Conservation (phyloP, 192 early-diverging fungal species). For the Gaertneriomyces semiglobifer region DNA sequence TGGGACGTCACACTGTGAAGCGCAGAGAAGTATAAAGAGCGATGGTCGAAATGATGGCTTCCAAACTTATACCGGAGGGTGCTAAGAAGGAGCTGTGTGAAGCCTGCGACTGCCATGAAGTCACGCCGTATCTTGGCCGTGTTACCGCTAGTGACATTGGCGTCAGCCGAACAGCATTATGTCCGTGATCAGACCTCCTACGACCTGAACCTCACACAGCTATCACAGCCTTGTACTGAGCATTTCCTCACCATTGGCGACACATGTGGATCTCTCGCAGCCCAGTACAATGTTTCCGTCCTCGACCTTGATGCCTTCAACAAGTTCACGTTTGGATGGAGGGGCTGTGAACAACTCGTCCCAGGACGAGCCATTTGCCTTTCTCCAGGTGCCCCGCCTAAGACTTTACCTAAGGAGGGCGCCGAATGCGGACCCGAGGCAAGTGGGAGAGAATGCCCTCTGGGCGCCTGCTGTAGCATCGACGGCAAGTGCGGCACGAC, state of each 20-base stretch:
- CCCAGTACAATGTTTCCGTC: background rate
- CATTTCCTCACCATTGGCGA: background rate
- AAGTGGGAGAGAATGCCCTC: background rate
- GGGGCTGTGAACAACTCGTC: conserved; percentile 8
- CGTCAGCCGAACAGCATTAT: no score
- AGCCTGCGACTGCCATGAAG: no score
- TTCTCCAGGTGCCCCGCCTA: conserved; percentile 12
- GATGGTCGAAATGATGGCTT: no score
- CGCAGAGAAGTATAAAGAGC: no score
- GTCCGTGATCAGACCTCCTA: no score
- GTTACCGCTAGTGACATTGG: no score
- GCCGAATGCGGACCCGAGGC: conserved; percentile 3
- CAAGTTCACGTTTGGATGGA: conserved; percentile 10
- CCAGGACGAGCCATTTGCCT: conserved; percentile 9
- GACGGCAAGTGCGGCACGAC: background rate
- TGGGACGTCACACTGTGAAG: no score
- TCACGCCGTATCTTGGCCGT: no score
- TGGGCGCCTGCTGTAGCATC: conserved; percentile 5
- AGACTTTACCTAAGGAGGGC: background rate
- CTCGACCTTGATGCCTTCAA: conserved; percentile 12
- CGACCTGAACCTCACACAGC: no score
- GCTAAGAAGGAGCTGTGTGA: no score
- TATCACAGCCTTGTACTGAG: no score
- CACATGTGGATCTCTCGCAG: conserved; percentile 9
- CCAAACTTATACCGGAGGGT: no score